Conservation (phyloP, 257 asterid genomes). For the Nyctanthes arbortristis region DNA sequence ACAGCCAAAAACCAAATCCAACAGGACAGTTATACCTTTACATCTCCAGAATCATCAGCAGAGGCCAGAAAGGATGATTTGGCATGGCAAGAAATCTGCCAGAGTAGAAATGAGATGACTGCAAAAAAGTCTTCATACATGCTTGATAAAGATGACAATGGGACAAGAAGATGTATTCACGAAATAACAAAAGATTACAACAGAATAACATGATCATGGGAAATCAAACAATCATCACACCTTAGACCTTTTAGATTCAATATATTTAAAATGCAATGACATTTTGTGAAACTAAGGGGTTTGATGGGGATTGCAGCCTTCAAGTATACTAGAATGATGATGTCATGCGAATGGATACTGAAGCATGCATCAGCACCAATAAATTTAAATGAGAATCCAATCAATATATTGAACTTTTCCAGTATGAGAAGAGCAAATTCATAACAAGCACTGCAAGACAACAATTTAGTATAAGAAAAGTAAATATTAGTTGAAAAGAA, state of each 20-base stretch:
- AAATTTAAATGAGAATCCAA: not conserved
- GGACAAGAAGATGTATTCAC: not conserved
- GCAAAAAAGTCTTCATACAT: not conserved
- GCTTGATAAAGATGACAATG: not conserved
- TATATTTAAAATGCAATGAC: not conserved
- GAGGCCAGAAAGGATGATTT: conserved; percentile 88
- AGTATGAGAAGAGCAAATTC: not conserved
- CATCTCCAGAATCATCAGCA: conserved; percentile 95
- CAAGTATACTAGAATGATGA: not conserved
- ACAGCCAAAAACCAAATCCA: conserved; percentile 5
- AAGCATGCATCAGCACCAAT: conserved; percentile 10
- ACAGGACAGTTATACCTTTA: conserved; percentile 58
- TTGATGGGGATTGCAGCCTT: not conserved
- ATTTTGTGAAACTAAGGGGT: not conserved
- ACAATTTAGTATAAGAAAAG: not conserved
- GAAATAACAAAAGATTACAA: not conserved
- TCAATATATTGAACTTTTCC: not conserved
- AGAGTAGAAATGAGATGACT: conserved; percentile 17
- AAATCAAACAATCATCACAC: not conserved
- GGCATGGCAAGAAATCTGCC: conserved; percentile 77
- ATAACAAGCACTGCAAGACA: not conserved
- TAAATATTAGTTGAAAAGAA: not conserved
- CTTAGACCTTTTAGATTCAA: not conserved
- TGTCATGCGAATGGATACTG: not conserved
- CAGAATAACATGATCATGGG: not conserved